phyloP scores from a whole-genome alignment of 805 yeast genomes.

The Lipomyces sp. region DNA sequence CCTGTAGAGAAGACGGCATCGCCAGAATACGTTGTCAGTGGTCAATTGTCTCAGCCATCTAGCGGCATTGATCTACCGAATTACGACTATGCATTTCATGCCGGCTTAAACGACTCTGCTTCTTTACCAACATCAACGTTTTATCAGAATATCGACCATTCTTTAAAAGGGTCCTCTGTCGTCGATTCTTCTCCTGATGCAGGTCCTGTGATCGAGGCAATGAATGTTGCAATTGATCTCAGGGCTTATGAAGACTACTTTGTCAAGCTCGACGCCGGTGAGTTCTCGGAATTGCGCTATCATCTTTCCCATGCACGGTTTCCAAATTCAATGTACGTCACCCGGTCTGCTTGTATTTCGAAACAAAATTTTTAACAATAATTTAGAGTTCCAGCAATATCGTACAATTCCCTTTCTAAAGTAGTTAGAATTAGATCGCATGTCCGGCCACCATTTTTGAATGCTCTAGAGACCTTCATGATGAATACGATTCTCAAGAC shows the following conservation, averaged over 20 bases:
- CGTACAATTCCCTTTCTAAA: neutral
- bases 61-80: neutral
- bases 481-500: neutral
- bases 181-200: neutral
- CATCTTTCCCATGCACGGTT: neutral
- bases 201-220: neutral
- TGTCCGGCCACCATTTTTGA: neutral
- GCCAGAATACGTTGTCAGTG: neutral
- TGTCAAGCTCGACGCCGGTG: neutral
- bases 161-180: neutral
- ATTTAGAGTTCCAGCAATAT: neutral
- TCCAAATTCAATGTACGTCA: neutral
- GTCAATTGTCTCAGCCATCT: neutral
- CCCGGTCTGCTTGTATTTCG: neutral
- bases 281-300: neutral
- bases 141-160: neutral
- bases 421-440: constrained; percentile 1
- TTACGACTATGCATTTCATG: neutral
- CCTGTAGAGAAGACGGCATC: neutral
- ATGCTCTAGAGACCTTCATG: neutral
- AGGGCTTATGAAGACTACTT: neutral
- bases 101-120: neutral
- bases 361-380: neutral
- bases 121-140: neutral
- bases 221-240: neutral